These are phyloP conservation scores for Elsinoe batatas DNA, from an alignment of 2,329 filamentous ascomycete genomes.

Conservation along the genomic window DNA sequence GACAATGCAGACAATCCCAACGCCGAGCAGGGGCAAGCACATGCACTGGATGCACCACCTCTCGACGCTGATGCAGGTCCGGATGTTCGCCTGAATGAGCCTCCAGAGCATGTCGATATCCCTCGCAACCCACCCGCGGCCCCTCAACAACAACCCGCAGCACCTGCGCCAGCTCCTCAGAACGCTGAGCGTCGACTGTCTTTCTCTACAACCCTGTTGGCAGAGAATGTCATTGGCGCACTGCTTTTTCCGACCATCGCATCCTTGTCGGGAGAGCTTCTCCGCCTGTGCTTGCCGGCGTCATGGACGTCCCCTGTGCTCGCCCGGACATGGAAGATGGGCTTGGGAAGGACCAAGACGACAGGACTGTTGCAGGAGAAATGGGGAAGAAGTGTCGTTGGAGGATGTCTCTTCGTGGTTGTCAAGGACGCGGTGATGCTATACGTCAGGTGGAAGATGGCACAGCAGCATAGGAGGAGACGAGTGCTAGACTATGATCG, in stretches of 20 bases:
- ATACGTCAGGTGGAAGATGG: conserved; percentile 46
- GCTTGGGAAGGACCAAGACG: conserved; percentile 31
- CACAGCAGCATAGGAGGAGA: conserved; percentile 37
- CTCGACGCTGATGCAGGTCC: conserved; percentile 19
- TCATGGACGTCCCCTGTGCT: conserved; percentile 50
- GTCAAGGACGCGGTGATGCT: conserved; percentile 59
- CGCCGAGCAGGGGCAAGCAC: conserved; percentile 13
- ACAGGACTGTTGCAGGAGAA: conserved; percentile 66
- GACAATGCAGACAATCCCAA: neutral
- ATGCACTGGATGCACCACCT: conserved; percentile 28
- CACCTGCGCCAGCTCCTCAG: conserved; percentile 14
- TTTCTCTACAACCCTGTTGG: conserved; percentile 45
- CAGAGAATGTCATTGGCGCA: conserved; percentile 54
- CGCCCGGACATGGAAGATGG: conserved; percentile 17
- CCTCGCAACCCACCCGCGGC: conserved; percentile 11
- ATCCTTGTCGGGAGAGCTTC: conserved; percentile 63
- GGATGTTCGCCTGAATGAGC: conserved; percentile 18
- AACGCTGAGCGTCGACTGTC: conserved; percentile 34
- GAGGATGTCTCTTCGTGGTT: conserved; percentile 80
- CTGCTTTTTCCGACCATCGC: conserved; percentile 77
- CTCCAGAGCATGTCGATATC: conserved; percentile 13
- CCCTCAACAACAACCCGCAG: conserved; percentile 15
- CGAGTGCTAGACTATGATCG: conserved; percentile 35
- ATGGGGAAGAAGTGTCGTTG: conserved; percentile 83
- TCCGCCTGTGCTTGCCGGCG: conserved; percentile 58